phyloP scores from a whole-genome alignment of 2,329 filamentous ascomycete species.

The Lecanicillium sp. region DNA sequence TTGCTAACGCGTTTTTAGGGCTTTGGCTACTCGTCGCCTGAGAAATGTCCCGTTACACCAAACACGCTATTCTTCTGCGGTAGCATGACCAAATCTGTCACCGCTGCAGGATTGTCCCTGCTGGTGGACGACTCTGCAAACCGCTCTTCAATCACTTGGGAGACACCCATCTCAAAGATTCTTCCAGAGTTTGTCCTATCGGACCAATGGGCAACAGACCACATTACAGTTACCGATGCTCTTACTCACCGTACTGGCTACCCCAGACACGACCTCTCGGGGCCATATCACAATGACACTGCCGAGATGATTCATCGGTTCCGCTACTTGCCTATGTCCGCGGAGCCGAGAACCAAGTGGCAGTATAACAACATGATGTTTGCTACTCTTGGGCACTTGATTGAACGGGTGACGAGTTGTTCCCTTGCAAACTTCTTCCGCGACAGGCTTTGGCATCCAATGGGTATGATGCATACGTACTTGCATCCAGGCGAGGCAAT shows the following conservation, averaged over 20 bases:
- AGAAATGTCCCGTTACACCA: conserved; percentile 27
- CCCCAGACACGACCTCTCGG: conserved; percentile 27
- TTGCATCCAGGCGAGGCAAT: conserved; percentile 16
- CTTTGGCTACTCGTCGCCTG: conserved; percentile 29
- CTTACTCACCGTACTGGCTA: conserved; percentile 41
- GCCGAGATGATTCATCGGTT: conserved; percentile 28
- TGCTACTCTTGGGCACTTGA: conserved; percentile 28
- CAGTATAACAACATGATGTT: conserved; percentile 44
- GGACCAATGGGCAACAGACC: conserved; percentile 30
- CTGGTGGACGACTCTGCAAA: conserved; percentile 34
- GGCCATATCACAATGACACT: conserved; percentile 17
- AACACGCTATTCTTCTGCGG: conserved; percentile 43
- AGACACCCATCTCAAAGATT: conserved; percentile 32
- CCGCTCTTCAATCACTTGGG: conserved; percentile 33
- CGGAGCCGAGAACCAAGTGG: conserved; percentile 32
- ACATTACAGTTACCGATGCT: conserved; percentile 41
- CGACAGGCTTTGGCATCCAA: conserved; percentile 29
- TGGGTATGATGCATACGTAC: conserved; percentile 34
- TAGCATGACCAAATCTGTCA: conserved; percentile 46
- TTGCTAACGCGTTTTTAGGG: conserved; percentile 21
- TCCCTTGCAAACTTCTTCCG: conserved; percentile 30
- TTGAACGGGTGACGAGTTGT: conserved; percentile 26
- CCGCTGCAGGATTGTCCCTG: conserved; percentile 37
- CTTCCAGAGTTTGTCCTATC: conserved; percentile 37
- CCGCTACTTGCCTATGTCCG: conserved; percentile 32